Conservation (phyloP, 2,329 filamentous ascomycete species). For the Emmonsia crescens region DNA sequence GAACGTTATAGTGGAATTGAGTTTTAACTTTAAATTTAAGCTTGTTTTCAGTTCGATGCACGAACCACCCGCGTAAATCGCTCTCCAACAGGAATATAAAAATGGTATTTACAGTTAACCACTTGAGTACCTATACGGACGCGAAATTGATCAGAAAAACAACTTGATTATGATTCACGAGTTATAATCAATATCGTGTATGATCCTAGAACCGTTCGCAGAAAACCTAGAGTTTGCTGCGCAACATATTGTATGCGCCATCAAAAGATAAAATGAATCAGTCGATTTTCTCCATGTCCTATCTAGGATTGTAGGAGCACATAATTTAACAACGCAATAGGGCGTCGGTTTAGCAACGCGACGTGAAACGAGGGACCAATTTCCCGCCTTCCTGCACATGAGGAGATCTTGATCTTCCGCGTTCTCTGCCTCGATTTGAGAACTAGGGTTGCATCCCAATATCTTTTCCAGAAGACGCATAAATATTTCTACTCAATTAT, state of each 20-base stretch:
- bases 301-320: background rate
- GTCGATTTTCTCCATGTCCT: background rate
- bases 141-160: background rate
- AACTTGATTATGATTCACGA: background rate
- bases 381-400: background rate
- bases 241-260: background rate
- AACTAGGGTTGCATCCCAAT: background rate
- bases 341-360: background rate
- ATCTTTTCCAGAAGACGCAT: background rate
- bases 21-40: background rate
- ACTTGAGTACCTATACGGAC: background rate
- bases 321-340: background rate
- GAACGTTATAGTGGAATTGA: background rate
- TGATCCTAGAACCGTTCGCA: background rate
- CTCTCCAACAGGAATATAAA: background rate
- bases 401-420: background rate
- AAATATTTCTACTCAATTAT: background rate
- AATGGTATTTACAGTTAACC: background rate
- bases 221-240: background rate
- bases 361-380: background rate
- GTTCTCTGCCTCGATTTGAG: background rate
- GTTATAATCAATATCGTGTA: background rate
- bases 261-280: background rate
- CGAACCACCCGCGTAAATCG: background rate
- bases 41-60: background rate